A percentile compares a stretch with the other conserved stretches of the same genome.
Conservation (phyloP, 2,329 filamentous ascomycete species). For the Talaromyces rugulosus region DNA sequence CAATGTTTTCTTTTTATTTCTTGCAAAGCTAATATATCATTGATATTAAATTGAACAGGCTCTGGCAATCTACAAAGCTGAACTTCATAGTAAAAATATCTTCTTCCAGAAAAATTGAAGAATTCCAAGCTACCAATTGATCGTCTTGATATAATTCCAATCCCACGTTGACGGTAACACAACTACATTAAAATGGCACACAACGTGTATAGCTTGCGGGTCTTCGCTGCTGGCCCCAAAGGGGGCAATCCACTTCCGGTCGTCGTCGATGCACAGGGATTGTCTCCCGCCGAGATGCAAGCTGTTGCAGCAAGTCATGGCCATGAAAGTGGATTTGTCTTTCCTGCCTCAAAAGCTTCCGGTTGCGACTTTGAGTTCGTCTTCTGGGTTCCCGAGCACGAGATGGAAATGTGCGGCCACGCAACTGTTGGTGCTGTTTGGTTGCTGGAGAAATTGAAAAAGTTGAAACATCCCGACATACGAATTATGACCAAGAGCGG, state of each 20-base stretch:
- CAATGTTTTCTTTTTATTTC: too few species aligned
- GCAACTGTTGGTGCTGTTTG: conserved; percentile 15
- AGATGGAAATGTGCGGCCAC: conserved; percentile 18
- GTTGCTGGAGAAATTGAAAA: conserved; percentile 12
- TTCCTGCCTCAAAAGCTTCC: background rate
- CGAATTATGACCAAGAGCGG: background rate
- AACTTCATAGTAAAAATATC: too few species aligned
- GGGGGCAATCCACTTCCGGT: background rate
- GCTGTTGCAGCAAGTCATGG: background rate
- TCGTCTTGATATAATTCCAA: too few species aligned
- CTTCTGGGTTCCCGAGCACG: background rate
- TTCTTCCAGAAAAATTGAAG: too few species aligned
- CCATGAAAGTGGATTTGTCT: conserved; percentile 1
- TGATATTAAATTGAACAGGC: too few species aligned
- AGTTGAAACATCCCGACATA: background rate
- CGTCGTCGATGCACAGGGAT: background rate
- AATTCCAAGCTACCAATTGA: too few species aligned
- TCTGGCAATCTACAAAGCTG: too few species aligned
- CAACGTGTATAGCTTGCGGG: background rate
- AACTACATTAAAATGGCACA: background rate
- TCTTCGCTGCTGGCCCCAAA: background rate
- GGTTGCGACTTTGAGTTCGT: background rate
- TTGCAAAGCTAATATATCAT: too few species aligned
- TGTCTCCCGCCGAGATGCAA: conserved; percentile 1
- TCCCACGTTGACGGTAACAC: too few species aligned